Evolutionary conservation across 176 grass and related monocot genomes (phyloP).

Genomic region (Areca catechu): DNA sequence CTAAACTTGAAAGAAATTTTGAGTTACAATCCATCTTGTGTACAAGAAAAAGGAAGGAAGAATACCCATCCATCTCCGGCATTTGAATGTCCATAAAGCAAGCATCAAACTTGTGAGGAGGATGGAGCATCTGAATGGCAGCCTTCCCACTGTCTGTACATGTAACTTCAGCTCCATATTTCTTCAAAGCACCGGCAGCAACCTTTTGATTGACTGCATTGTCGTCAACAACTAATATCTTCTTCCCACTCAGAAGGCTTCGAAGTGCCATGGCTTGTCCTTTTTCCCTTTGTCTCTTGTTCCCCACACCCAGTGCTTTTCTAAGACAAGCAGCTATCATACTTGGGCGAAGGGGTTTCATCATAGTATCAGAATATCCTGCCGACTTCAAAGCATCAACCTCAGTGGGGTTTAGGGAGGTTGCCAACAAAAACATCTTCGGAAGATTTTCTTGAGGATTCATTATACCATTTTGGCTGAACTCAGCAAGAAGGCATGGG

Average conservation of each 20-base stretch:
- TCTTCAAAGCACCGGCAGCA: conserved; percentile 62
- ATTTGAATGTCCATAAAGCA: conserved; percentile 95
- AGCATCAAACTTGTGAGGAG: conserved; percentile 65
- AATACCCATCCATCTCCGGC: conserved; percentile 88
- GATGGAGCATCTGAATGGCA: conserved; percentile 48
- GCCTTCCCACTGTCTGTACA: conserved; percentile 58
- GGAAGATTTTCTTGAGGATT: conserved; percentile 33
- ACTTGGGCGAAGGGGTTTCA: conserved; percentile 59
- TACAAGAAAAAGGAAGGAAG: background rate
- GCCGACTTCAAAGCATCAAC: conserved; percentile 37
- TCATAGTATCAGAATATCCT: conserved; percentile 46
- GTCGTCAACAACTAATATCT: conserved; percentile 76
- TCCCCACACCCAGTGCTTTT: conserved; percentile 46
- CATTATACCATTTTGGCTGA: conserved; percentile 29
- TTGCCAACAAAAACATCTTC: conserved; percentile 58
- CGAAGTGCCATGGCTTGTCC: conserved; percentile 42
- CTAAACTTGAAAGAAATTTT: no score
- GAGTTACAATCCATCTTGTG: background rate
- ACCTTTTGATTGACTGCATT: conserved; percentile 68
- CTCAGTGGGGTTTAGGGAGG: conserved; percentile 31
- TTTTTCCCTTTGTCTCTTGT: conserved; percentile 25
- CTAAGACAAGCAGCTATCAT: conserved; percentile 52
- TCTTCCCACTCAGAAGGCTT: conserved; percentile 50
- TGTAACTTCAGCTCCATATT: conserved; percentile 64
- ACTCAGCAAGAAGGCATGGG: conserved; percentile 28